Base-by-base conservation (phyloP, 352 stramenopile species). In the Phytophthora cryptogea region DNA sequence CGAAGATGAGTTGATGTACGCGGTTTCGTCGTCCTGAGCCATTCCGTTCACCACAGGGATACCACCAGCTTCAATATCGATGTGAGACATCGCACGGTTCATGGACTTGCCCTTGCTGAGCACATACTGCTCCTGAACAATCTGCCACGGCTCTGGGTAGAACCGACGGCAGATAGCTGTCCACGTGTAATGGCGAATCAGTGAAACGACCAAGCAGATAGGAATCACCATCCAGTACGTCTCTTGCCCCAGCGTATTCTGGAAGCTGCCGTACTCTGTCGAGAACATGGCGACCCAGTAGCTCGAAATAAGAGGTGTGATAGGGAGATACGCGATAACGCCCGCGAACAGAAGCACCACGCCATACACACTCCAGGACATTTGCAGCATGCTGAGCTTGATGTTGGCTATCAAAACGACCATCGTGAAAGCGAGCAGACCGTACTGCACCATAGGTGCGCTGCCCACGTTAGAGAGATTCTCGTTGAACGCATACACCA, bases 381-480 rank as follows among this genome's bases (percentile, higher is more conserved):
- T 89, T 57, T 94, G 85, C 28, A 92, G 58, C 70, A 90, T 68
- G 17, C 57, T 70, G 36, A 94, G 81, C 82, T 99, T 99, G 56
- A 97, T 76, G 55, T 97, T 98, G 39, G 94, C 81, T 3, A 98
- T 72, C 52, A 98, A 81, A 36, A 99, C 86, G 8, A 98, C 80
- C 59, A 94, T 87, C 16, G 90, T 96, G 73, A 98, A 99, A 30
- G 93, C 88, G 0, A 97, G 81, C 45, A 95, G 81, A 26, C 96
- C 88, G 53, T 97, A 96, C 56, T 98, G 78, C 51, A 97, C 90
- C 61, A 94, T 88, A 13, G 88, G 78, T 39, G 88, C 83, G n/a
- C 91, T 97, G 57, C 96, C 86, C 4, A 82, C 86, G 42, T 87
- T 89, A 31, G 80, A 82, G 20, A 78, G 30, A 17, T 89, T 67